Evolutionary conservation across 2,329 filamentous ascomycete species (phyloP).

Genomic region (Cadophora gregata): DNA sequence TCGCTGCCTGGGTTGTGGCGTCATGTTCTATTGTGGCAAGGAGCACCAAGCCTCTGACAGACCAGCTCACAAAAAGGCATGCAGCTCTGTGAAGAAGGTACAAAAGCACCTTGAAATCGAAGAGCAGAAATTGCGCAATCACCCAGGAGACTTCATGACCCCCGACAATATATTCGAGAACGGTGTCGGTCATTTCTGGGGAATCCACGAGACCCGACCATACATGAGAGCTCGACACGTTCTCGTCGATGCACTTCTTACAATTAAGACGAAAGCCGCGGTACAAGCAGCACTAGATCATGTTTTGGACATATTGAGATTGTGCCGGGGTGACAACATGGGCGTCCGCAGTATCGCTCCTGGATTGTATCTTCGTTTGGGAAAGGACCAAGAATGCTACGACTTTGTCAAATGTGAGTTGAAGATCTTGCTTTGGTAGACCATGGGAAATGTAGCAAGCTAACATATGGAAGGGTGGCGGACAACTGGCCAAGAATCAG

Average conservation of each 20-base stretch:
- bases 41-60: constrained; percentile 51
- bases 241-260: constrained; percentile 45
- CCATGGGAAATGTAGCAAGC: background rate
- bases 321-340: constrained; percentile 54
- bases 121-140: constrained; percentile 48
- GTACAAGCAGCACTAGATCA: constrained; percentile 49
- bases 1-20: constrained; percentile 51
- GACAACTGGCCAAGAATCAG: constrained; percentile 31
- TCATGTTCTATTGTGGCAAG: constrained; percentile 52
- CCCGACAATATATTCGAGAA: constrained; percentile 48
- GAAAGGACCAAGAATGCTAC: constrained; percentile 55
- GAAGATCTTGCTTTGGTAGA: background rate
- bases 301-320: constrained; percentile 51
- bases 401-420: constrained; percentile 52
- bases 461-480: constrained; percentile 44
- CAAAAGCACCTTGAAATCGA: constrained; percentile 42
- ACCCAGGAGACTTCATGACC: constrained; percentile 38
- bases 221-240: constrained; percentile 51
- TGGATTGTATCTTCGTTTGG: constrained; percentile 51
- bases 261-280: constrained; percentile 45
- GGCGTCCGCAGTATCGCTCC: constrained; percentile 51
- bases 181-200: constrained; percentile 51
- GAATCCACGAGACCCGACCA: constrained; percentile 47
- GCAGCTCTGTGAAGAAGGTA: constrained; percentile 47
- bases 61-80: constrained; percentile 48